phyloP scores from a whole-genome alignment of 306 rosid species.

The Citrullus mucosospermus region DNA sequence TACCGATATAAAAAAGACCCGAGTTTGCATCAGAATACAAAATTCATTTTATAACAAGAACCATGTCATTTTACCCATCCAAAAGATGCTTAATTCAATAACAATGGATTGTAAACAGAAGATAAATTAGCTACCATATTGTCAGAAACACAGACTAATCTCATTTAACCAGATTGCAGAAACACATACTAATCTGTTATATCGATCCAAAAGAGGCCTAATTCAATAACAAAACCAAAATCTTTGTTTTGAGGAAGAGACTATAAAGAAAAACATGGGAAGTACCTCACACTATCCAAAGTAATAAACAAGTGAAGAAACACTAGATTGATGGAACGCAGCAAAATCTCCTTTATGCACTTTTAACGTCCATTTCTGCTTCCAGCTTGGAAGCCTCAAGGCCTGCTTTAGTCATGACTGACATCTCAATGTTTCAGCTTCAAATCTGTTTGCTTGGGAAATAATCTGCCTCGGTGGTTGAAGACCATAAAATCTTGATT shows the following conservation, averaged over 20 bases:
- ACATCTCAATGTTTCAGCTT: constrained; percentile 33
- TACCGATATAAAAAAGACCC: background rate
- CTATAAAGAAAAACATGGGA: background rate
- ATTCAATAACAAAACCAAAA: background rate
- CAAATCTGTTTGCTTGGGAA: constrained; percentile 35
- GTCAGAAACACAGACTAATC: background rate
- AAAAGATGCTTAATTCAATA: background rate
- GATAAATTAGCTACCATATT: background rate
- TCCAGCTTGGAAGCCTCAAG: background rate
- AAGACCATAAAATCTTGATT: constrained; percentile 77
- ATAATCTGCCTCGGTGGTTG: constrained; percentile 71
- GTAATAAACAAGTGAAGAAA: background rate
- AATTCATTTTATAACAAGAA: background rate
- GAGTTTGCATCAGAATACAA: background rate
- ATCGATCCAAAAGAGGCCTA: background rate
- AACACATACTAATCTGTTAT: background rate
- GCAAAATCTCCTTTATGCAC: background rate
- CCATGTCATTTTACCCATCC: background rate
- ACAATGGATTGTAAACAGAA: background rate
- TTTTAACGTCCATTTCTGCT: background rate
- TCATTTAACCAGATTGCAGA: background rate
- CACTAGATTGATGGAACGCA: background rate
- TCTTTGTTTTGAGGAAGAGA: background rate
- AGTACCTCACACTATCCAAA: background rate
- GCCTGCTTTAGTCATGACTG: background rate